These are phyloP conservation scores for Metroxylon sagu DNA, from an alignment of 176 grass and related monocot species.

Conservation along the genomic window DNA sequence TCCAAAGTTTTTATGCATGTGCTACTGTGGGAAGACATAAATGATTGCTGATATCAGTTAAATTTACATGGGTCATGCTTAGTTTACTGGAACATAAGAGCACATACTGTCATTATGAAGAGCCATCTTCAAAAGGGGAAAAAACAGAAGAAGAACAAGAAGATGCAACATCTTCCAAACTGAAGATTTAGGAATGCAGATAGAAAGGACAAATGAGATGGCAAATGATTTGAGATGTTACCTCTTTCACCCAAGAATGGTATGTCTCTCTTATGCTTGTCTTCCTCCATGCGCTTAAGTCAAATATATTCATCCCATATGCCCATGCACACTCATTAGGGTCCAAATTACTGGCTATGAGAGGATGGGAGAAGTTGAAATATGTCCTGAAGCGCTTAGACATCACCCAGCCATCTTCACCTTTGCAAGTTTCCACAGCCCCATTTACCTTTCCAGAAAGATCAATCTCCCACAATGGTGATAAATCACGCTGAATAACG, in stretches of 20 bases:
- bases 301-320: conserved; percentile 95
- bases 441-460: conserved; percentile 91
- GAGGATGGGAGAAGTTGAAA: conserved; percentile 91
- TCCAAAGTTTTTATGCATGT: too few relatives aligned
- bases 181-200: neutral
- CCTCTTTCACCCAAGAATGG: conserved; percentile 93
- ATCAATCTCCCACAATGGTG: conserved; percentile 75
- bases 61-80: too few relatives aligned
- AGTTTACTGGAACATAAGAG: too few relatives aligned
- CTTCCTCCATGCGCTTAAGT: conserved; percentile 84
- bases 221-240: conserved; percentile 19
- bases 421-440: conserved; percentile 87
- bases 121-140: too few relatives aligned
- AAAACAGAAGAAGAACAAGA: too few relatives aligned
- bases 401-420: conserved; percentile 89
- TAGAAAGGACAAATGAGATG: neutral
- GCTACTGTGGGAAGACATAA: too few relatives aligned
- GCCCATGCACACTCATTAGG: conserved; percentile 93
- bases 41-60: too few relatives aligned
- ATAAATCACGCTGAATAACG: conserved; percentile 72
- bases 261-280: conserved; percentile 83
- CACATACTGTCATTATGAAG: too few relatives aligned
- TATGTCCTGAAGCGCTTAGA: conserved; percentile 91
- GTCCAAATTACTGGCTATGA: conserved; percentile 72
- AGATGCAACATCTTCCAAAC: neutral